Conservation (phyloP, 148 eudicot genomes). For the Amaranthus hypochondriacus region DNA sequence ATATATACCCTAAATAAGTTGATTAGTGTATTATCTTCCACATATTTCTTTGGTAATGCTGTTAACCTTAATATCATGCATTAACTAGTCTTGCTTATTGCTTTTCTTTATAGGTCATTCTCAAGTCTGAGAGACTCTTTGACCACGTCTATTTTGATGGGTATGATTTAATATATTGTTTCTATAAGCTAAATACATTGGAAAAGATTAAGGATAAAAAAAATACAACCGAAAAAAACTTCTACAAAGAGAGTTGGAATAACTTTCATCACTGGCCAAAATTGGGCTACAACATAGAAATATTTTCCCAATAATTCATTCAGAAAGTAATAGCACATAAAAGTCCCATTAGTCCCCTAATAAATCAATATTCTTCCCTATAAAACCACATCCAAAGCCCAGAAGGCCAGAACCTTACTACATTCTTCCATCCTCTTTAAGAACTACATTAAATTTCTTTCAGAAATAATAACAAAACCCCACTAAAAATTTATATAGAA, state of each 20-base stretch:
- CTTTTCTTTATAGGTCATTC: no score
- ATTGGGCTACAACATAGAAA: not conserved
- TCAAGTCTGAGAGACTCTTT: no score
- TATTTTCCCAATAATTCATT: not conserved
- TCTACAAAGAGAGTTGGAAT: not conserved
- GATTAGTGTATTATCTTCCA: no score
- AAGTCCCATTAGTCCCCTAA: not conserved
- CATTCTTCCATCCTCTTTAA: constrained; percentile 2
- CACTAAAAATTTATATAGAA: constrained; percentile 6
- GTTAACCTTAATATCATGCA: no score
- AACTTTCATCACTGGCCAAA: not conserved
- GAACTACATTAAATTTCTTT: not conserved
- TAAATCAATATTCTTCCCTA: constrained; percentile 8
- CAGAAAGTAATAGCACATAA: constrained; percentile 12
- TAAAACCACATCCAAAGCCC: constrained; percentile 6
- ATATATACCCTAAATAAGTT: no score
- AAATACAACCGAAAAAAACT: not conserved
- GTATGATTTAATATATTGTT: no score
- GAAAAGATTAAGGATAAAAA: not conserved
- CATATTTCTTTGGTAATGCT: no score
- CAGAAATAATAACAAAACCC: not conserved
- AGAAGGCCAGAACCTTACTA: constrained; percentile 5
- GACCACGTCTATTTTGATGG: no score
- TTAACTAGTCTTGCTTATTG: no score
- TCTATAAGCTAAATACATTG: no score